Base-by-base conservation (phyloP, 192 early-diverging fungal species). In the Entomortierella parvispora region DNA sequence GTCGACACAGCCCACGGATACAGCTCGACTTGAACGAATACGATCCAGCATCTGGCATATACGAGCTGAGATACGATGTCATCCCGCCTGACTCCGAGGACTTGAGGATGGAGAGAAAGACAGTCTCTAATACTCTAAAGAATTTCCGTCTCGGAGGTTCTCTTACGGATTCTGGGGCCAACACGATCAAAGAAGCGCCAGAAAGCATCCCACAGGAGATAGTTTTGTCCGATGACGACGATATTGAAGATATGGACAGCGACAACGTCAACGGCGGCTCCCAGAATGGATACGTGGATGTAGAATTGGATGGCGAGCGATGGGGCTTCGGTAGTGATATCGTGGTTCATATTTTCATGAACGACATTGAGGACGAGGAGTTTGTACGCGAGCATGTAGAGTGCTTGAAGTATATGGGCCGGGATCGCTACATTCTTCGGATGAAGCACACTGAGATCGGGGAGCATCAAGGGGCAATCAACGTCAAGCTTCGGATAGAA, bases 51-150 rank as follows among this genome's bases (percentile, higher is more conserved):
- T 62, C 65, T 25, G 79, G 79, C 3, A 70, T 80, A 5, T 80
- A 80, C 51, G 79, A 80, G 52, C 53, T 80, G 9, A 69, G 68
- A n/a, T 80, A 80, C 49, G 69, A 71, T 66, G 79, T 80, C 34
- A 71, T 80, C 20, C 69, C 69, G 1, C 37, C 55, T 17, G 65
- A 71, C 23, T 56, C 69, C 2, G 70, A 80, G 17, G 70, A 80
- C 15, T n/a, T 53, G 45, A 6, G 44, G 12, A 44, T 51, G 12
- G 64, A 68, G 4, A 59, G 62, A 6, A 58, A 59, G 34, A 80
- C 69, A 0, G 31, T 68, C 14, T 71, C 68, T 0, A 80, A 68
- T 46, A 55, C 68, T 14, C 25, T 69, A 18, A 65, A 58, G 44
- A 62, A 71, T 12, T 69, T 80, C 45, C 61, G 65, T 23, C 34